Evolutionary conservation across 225 moss, liverwort and hornwort genomes (phyloP), one percentile per base, ranked within the genome.

Genomic region (Physcomitrium patens): DNA sequence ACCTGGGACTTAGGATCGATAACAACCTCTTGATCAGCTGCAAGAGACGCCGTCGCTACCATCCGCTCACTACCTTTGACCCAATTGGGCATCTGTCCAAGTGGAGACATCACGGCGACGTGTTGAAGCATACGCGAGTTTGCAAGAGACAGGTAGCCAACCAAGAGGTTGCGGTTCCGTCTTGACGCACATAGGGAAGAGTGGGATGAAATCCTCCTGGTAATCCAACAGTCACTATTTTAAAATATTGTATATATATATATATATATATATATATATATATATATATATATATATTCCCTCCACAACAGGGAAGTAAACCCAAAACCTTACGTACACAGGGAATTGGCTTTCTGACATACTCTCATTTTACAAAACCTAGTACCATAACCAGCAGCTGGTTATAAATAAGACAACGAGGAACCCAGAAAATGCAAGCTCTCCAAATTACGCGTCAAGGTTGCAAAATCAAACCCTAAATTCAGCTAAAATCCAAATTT

Each of bases 1-100:
- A 93, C 79, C 81, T 93, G 90, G 7, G 95, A 85, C 63, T 93
- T 87, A 17, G 93, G 55, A 67, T 82, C 89, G 7, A 84, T 76
- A 0, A 92, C 87, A 10, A 84, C 90, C 80, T 93, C 97, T 81
- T 91, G 93, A 80, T 91, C 91, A 17, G 94, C 93, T 59, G 95
- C 95, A 48, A 95, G 83, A 1, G 97, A 94, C 13, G 91, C 87
- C 69, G 89, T 68, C n/a, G 81, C 70, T 66, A 74, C 63, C 83
- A 75, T 83, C 64, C 86, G 78, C 74, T 83, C 83, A 59, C 62
- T 66, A 12, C 74, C 79, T n/a, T 58, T 67, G 28, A 56, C 68
- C 81, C 86, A 78, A 26, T 69, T 31, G 42, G 85, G 83, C 67
- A 83, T 83, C 65, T 77, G 74, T 31, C 74, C 76, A 43, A 85